Conservation (phyloP, 140 eudicot genomes). For the Cichorium intybus region DNA sequence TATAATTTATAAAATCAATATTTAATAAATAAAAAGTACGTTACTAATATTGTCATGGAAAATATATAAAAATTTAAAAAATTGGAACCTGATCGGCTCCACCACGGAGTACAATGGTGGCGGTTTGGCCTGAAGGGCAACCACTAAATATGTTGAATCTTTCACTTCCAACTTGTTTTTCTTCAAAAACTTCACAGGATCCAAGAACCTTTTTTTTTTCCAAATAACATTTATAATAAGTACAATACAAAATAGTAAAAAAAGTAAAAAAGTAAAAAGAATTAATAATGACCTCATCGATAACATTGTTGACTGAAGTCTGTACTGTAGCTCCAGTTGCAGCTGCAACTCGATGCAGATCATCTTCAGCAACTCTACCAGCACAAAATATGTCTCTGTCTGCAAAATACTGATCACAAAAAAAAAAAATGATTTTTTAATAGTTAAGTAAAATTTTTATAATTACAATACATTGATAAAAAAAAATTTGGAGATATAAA, state of each 20-base stretch:
- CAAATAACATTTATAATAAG: background rate
- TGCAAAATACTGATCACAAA: constrained; percentile 77
- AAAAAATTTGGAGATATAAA: no score
- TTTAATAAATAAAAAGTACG: background rate
- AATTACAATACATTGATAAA: no score
- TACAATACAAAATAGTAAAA: background rate
- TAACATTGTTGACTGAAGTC: constrained; percentile 93
- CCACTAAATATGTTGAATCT: constrained; percentile 95
- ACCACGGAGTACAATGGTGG: constrained; percentile 98
- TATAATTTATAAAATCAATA: constrained; percentile 30
- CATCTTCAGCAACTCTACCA: constrained; percentile 98
- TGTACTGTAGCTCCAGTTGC: constrained; percentile 95
- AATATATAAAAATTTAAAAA: background rate
- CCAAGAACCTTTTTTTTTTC: constrained; percentile 67
- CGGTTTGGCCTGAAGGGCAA: constrained; percentile 90
- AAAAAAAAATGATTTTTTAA: no score
- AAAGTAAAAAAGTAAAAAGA: background rate
- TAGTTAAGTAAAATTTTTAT: no score
- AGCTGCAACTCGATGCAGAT: constrained; percentile 92
- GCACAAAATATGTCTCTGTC: constrained; percentile 99
- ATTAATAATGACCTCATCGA: constrained; percentile 90
- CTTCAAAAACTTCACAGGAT: constrained; percentile 87
- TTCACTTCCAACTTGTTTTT: constrained; percentile 97
- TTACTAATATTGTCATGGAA: background rate
- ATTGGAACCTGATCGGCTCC: constrained; percentile 98